phyloP scores from a whole-genome alignment of 2,329 filamentous ascomycete species.

The Sphaerulina musiva region DNA sequence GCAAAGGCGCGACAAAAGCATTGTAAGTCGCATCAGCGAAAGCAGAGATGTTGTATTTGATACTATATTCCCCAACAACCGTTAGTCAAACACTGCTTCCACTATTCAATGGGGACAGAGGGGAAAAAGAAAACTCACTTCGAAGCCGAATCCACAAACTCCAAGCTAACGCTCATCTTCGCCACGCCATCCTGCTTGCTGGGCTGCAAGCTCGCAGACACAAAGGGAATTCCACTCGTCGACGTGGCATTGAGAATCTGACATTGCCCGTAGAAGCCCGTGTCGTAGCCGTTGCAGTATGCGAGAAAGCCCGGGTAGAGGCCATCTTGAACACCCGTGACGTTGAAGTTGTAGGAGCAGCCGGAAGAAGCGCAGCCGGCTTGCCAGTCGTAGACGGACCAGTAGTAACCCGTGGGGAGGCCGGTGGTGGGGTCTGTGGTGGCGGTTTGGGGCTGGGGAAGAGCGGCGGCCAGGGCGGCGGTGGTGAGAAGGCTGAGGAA shows the following conservation, averaged over 20 bases:
- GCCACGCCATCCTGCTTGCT: slow-evolving; percentile 1
- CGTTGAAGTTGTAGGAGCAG: slow-evolving; percentile 16
- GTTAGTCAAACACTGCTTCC: neutral
- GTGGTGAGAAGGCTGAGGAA: no score
- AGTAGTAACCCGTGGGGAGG: no score
- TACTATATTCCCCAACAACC: neutral
- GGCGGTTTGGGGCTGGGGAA: no score
- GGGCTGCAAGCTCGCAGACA: slow-evolving; percentile 5
- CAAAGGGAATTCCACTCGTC: slow-evolving; percentile 5
- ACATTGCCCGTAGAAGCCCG: slow-evolving; percentile 13
- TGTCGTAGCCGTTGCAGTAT: slow-evolving; percentile 11
- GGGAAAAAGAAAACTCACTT: slow-evolving; percentile 1
- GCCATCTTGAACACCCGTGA: neutral
- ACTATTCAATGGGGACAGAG: no score
- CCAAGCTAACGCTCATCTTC: slow-evolving; percentile 10
- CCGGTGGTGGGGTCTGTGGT: no score
- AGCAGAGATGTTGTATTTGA: slow-evolving; percentile 10
- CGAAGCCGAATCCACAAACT: slow-evolving; percentile 6
- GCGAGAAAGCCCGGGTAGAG: slow-evolving; percentile 11
- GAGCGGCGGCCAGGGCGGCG: no score
- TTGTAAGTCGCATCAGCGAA: slow-evolving; percentile 10
- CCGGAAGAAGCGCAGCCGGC: slow-evolving; percentile 4
- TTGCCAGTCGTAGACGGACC: no score
- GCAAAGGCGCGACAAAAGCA: slow-evolving; percentile 10
- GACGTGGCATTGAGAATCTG: slow-evolving; percentile 5